Evolutionary conservation across 108 stramenopile genomes (phyloP).

Genomic region (Cyclotella choctawhatcheeana): DNA sequence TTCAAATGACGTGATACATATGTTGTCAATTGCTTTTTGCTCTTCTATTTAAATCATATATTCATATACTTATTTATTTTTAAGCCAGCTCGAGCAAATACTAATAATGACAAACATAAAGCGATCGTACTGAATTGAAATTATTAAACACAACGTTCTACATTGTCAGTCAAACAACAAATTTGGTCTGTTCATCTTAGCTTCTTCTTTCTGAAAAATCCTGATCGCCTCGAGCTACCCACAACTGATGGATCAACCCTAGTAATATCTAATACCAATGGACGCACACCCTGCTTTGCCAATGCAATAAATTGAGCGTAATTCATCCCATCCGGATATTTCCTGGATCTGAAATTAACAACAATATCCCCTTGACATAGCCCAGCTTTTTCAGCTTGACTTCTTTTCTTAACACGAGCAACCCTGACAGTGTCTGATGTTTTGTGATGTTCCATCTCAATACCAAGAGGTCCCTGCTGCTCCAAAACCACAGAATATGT

Average conservation of each 20-base stretch:
- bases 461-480: neutral
- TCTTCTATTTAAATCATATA: no score
- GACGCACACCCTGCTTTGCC: neutral
- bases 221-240: neutral
- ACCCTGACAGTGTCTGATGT: neutral
- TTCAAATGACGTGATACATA: no score
- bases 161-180: neutral
- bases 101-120: neutral
- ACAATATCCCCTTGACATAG: slow-evolving; percentile 1
- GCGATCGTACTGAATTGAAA: neutral
- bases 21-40: no score
- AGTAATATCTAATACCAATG: neutral
- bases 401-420: slow-evolving; percentile 2
- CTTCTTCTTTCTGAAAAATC: slow-evolving; percentile 3
- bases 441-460: slow-evolving; percentile 7
- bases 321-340: slow-evolving; percentile 1
- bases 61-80: no score
- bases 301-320: slow-evolving; percentile 3
- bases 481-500: slow-evolving; percentile 7
- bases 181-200: no score
- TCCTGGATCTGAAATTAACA: neutral
- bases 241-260: slow-evolving; percentile 9
- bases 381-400: slow-evolving; percentile 5
- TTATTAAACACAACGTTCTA: neutral
- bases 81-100: no score